phyloP scores from a whole-genome alignment of 768 basidiomycete genomes.

The Holtermannia corniformis region DNA sequence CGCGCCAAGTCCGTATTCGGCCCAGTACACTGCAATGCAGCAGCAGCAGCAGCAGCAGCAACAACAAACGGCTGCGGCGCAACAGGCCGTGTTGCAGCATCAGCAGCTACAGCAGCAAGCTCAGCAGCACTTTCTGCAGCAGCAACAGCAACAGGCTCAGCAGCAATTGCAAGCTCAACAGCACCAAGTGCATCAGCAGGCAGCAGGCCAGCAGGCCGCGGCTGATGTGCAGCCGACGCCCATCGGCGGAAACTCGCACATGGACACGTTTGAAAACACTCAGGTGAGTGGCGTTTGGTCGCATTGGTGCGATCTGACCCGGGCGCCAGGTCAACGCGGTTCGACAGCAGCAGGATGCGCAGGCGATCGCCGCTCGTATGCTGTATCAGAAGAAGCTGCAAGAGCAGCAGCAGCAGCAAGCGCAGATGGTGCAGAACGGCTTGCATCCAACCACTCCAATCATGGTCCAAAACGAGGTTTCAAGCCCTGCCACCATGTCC shows the following conservation, averaged over 20 bases:
- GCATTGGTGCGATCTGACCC: not conserved
- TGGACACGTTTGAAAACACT: not conserved
- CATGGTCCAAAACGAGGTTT: slow-evolving; percentile 5
- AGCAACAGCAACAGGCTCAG: not conserved
- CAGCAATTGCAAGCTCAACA: not conserved
- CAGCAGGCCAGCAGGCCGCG: too few relatives aligned
- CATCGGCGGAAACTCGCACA: too few relatives aligned
- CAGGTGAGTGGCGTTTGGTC: slow-evolving; percentile 6
- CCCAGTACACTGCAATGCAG: slow-evolving; percentile 5
- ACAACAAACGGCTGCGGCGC: not conserved
- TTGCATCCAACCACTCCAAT: not conserved
- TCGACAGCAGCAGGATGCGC: slow-evolving; percentile 13
- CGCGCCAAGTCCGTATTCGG: slow-evolving; percentile 26
- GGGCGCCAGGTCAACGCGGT: slow-evolving; percentile 9
- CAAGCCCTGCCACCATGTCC: slow-evolving; percentile 13
- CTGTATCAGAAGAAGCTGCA: slow-evolving; percentile 26
- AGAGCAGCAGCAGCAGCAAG: slow-evolving; percentile 16
- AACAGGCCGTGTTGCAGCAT: slow-evolving; percentile 1
- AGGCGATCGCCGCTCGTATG: slow-evolving; percentile 9
- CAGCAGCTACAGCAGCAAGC: not conserved
- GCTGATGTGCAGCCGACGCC: too few relatives aligned
- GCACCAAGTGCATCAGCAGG: not conserved
- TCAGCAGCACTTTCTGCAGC: not conserved
- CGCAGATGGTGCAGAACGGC: slow-evolving; percentile 9
- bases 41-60: slow-evolving; percentile 8